These are phyloP conservation scores for Sugiyamaella boreocaroliniensis DNA, from an alignment of 805 yeast genomes.

Conservation along the genomic window DNA sequence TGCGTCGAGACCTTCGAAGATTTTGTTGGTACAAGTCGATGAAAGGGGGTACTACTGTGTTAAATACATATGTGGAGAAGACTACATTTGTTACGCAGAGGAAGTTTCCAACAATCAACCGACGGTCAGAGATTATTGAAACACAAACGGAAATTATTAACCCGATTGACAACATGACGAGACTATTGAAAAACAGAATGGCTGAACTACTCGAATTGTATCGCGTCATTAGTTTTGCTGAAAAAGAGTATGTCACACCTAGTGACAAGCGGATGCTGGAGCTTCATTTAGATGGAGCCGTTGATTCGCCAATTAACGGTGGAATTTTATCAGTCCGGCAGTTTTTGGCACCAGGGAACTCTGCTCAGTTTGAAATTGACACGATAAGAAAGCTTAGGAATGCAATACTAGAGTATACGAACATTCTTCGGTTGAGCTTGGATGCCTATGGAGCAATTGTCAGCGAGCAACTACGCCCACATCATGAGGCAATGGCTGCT, in stretches of 20 bases:
- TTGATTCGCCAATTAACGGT: conserved; percentile 88
- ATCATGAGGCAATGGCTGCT: conserved; percentile 61
- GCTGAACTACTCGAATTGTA: conserved; percentile 66
- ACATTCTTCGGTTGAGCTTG: conserved; percentile 59
- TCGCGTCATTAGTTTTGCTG: conserved; percentile 48
- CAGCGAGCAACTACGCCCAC: conserved; percentile 46
- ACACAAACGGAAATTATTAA: conserved; percentile 51
- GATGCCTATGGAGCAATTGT: conserved; percentile 61
- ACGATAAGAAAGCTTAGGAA: conserved; percentile 9
- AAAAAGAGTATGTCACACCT: not conserved
- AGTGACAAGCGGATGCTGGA: conserved; percentile 16
- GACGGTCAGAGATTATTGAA: conserved; percentile 62
- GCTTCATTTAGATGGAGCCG: conserved; percentile 52
- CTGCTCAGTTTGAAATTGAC: conserved; percentile 32
- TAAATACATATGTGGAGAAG: conserved; percentile 85
- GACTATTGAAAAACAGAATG: conserved; percentile 58
- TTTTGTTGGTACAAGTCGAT: conserved; percentile 65
- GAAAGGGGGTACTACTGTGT: conserved; percentile 57
- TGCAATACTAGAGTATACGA: conserved; percentile 63
- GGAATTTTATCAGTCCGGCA: conserved; percentile 80
- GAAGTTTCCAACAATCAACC: conserved; percentile 83
- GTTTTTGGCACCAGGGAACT: conserved; percentile 39
- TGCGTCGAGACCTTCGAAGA: conserved; percentile 62
- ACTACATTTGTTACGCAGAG: conserved; percentile 66
- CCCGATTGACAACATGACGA: conserved; percentile 78